phyloP scores from a whole-genome alignment of 305 asterid genomes.

The Fraxinus albicans region DNA sequence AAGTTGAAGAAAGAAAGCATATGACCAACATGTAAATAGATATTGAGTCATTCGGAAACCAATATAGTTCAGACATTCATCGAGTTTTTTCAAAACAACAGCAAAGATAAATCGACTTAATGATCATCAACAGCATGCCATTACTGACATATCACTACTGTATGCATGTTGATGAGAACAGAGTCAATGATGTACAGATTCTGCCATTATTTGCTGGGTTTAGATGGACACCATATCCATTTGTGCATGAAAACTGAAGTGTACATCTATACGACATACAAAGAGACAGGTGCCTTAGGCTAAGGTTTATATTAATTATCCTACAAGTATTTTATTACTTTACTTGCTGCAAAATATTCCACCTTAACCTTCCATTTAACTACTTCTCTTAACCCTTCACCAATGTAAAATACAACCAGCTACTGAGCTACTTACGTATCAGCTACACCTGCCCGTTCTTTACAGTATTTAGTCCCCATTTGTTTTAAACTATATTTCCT shows the following conservation, averaged over 20 bases:
- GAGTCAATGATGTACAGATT: neutral
- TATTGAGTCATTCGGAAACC: constrained; percentile 1
- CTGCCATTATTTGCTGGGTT: neutral
- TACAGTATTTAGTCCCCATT: neutral
- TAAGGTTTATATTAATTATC: neutral
- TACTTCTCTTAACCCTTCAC: neutral
- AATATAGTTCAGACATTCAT: neutral
- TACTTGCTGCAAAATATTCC: neutral
- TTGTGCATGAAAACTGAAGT: neutral
- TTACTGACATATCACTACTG: neutral
- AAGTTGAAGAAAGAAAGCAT: neutral
- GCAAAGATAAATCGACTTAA: constrained; percentile 5
- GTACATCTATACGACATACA: neutral
- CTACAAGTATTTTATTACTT: neutral
- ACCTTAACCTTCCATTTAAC: constrained; percentile 1
- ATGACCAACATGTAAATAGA: neutral
- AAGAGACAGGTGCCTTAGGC: neutral
- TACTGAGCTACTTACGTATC: neutral
- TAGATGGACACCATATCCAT: neutral
- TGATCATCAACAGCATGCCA: neutral
- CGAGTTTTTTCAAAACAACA: neutral
- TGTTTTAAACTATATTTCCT: neutral
- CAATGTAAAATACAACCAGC: neutral
- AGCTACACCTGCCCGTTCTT: neutral
- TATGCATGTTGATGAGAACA: neutral